Evolutionary conservation across 331 rosid species (phyloP).

Genomic region (Quercus phellos): DNA sequence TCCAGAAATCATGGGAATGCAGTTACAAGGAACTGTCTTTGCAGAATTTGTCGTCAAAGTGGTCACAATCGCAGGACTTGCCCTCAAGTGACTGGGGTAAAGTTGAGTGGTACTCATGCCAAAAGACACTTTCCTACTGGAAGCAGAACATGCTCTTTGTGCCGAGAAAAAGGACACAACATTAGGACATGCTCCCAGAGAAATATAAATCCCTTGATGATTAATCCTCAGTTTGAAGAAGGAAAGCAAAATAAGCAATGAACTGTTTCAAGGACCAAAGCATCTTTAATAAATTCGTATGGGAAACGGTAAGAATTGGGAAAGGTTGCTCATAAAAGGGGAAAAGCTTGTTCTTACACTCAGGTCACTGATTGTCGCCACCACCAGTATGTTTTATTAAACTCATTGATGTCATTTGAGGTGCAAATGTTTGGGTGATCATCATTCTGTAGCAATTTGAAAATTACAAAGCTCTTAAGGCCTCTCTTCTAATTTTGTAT

Average conservation of each 20-base stretch:
- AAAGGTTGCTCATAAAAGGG: too few relatives aligned
- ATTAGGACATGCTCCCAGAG: constrained; percentile 65
- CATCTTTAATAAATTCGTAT: neutral
- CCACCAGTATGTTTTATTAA: too few relatives aligned
- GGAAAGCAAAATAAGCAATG: constrained; percentile 6
- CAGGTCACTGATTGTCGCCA: too few relatives aligned
- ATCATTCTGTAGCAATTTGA: too few relatives aligned
- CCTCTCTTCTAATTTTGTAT: too few relatives aligned
- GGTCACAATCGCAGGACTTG: constrained; percentile 81
- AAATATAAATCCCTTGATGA: constrained; percentile 6
- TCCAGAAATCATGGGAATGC: constrained; percentile 21
- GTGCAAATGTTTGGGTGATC: too few relatives aligned
- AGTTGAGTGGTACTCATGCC: constrained; percentile 3
- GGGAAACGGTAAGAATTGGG: neutral
- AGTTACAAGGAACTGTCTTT: constrained; percentile 31
- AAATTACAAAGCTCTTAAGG: too few relatives aligned
- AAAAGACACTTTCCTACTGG: constrained; percentile 7
- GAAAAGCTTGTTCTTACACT: too few relatives aligned
- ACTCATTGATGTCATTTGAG: too few relatives aligned
- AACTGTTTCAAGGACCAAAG: neutral
- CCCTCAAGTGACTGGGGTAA: constrained; percentile 21
- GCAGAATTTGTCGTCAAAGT: constrained; percentile 55
- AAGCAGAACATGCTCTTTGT: constrained; percentile 40
- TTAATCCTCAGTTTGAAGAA: constrained; percentile 3
- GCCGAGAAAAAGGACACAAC: constrained; percentile 62